Conservation (phyloP, 176 grass and related monocot genomes). For the Chloris gayana region DNA sequence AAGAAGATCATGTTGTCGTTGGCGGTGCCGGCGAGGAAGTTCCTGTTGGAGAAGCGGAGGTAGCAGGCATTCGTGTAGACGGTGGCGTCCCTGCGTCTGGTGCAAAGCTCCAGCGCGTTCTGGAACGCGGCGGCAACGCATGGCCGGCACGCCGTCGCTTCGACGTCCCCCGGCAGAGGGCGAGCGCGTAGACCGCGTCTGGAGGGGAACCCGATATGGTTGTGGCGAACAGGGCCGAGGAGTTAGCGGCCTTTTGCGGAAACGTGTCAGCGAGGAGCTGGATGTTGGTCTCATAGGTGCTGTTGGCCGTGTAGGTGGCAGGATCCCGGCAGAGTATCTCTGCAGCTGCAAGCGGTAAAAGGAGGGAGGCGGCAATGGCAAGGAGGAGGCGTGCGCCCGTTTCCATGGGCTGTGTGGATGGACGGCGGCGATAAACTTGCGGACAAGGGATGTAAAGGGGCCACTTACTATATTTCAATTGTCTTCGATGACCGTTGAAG, state of each 20-base stretch:
- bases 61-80: constrained; percentile 43
- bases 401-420: too few species aligned
- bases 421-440: too few species aligned
- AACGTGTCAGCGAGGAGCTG: constrained; percentile 24
- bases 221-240: constrained; percentile 29
- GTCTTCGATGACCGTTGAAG: too few species aligned
- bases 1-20: too few species aligned
- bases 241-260: constrained; percentile 12
- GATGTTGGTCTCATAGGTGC: constrained; percentile 34
- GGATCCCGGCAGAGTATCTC: neutral
- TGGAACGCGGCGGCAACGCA: constrained; percentile 37
- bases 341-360: neutral
- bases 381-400: too few species aligned
- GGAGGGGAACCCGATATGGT: constrained; percentile 14
- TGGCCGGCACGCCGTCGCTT: constrained; percentile 4
- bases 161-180: constrained; percentile 42
- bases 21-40: constrained; percentile 37
- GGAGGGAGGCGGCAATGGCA: neutral
- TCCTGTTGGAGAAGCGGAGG: constrained; percentile 56
- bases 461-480: too few species aligned
- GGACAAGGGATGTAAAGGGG: too few species aligned
- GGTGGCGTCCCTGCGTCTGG: constrained; percentile 32
- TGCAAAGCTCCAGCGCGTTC: constrained; percentile 23
- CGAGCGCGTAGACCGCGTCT: constrained; percentile 29
- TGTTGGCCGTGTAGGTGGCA: neutral